Base-by-base conservation (phyloP, 2,329 filamentous ascomycete genomes). In the Elsinoe batatas region DNA sequence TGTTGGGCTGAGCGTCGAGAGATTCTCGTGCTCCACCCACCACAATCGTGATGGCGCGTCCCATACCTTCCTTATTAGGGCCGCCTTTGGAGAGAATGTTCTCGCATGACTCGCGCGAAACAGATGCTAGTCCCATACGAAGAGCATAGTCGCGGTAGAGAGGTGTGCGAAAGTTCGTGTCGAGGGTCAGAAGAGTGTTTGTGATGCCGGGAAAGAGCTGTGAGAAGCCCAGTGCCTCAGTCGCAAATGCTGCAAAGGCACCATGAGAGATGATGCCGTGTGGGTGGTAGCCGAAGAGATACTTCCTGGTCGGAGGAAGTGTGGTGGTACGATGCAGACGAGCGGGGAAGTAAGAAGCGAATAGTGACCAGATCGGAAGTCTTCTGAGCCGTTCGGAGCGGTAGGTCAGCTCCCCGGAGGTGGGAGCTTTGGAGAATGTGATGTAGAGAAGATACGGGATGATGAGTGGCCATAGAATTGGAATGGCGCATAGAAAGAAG, bases 181-280 rank as follows among this genome's bases (percentile, higher is more conserved):
- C 93, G n/a, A 98, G 80, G 0, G 93, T 98, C 33, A 97, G 76
- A 18, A 97, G 75, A 6, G 88, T 91, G 71, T 97, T 97, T 44
- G 87, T 95, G 69, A 98, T 95, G 58, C 90, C 91, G 0, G 93
- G 93, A 64, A 96, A 98, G 59, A 95, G 81, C 56, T 87, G 82
- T 0, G 81, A 79, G 69, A 96, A 97, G 0, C 89, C 89, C 0
- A 96, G 78, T 0, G 89, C 89, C 64, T 96, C 91, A 0, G 91
- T 97, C 3, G 79, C 87, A 66, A 97, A 97, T 4, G 91, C 87
- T 4, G 84, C 88, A 73, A 91, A 96, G 0, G 91, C 91, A n/a
- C 91, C 93, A 64, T 96, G 89, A 4, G 87, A 93, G 65, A 98
- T 96, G 69, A 98, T 97, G 20, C 93, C 91, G 67, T 98, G 93